Evolutionary conservation across 306 rosid species (phyloP).

Genomic region (Ammopiptanthus mongolicus): DNA sequence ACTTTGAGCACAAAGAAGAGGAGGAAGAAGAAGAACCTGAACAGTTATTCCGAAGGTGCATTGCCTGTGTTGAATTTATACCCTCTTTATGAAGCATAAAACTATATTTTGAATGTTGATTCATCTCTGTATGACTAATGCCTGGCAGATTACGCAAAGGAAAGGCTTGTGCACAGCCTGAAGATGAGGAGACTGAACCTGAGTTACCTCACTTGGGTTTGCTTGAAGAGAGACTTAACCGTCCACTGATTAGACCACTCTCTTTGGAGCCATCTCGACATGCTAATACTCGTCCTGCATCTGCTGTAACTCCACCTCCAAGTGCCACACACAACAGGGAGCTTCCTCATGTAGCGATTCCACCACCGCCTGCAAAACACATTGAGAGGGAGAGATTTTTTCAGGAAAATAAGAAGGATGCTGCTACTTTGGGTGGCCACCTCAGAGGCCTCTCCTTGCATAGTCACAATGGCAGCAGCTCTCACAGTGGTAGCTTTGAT

Average conservation of each 20-base stretch:
- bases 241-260: constrained; percentile 73
- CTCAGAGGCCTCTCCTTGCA: constrained; percentile 72
- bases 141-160: constrained; percentile 78
- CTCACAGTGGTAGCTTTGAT: constrained; percentile 83
- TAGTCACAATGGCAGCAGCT: constrained; percentile 75
- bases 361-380: constrained; percentile 94
- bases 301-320: constrained; percentile 24
- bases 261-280: constrained; percentile 38
- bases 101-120: constrained; percentile 7
- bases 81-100: not conserved
- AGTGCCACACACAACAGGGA: constrained; percentile 26
- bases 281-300: constrained; percentile 25
- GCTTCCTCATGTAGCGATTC: constrained; percentile 43
- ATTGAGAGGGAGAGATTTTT: constrained; percentile 79
- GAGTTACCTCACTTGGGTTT: constrained; percentile 49
- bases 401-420: constrained; percentile 63
- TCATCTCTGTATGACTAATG: not conserved
- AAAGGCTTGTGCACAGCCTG: constrained; percentile 77
- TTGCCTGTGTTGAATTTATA: not conserved
- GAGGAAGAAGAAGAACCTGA: constrained; percentile 83
- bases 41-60: constrained; percentile 74
- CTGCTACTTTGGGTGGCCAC: constrained; percentile 55
- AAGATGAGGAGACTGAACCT: constrained; percentile 52
- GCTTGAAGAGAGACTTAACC: constrained; percentile 72
- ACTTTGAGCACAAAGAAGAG: constrained; percentile 42